These are phyloP conservation scores for Aureoboletus auriporus DNA, from an alignment of 768 basidiomycete species.

Conservation along the genomic window DNA sequence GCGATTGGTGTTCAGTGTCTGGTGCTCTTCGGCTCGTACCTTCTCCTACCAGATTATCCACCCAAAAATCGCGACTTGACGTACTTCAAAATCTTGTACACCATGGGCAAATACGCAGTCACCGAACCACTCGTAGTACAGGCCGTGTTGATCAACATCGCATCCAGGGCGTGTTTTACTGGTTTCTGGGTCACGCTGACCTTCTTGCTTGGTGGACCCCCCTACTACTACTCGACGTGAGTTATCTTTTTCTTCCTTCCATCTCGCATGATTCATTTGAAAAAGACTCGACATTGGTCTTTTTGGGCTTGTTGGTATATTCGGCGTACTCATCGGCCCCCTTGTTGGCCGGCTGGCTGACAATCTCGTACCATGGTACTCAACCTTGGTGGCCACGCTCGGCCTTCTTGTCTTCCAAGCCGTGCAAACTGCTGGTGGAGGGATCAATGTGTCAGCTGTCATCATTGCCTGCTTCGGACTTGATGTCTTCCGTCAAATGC, in stretches of 20 bases:
- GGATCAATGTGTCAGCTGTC: constrained; percentile 66
- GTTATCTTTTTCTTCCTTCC: constrained; percentile 7
- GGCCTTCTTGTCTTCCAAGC: constrained; percentile 48
- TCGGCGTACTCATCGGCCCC: constrained; percentile 68
- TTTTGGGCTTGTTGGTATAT: constrained; percentile 70
- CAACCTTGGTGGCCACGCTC: constrained; percentile 53
- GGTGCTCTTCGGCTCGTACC: constrained; percentile 56
- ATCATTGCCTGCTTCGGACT: constrained; percentile 65
- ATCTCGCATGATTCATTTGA: background rate
- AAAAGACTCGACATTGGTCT: constrained; percentile 49
- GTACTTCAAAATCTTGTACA: constrained; percentile 67
- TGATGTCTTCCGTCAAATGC: constrained; percentile 72
- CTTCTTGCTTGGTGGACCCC: constrained; percentile 75
- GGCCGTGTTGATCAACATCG: constrained; percentile 54
- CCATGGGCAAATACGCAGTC: constrained; percentile 71
- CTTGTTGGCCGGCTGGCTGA: constrained; percentile 68
- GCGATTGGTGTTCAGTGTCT: constrained; percentile 65
- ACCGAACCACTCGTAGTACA: constrained; percentile 82
- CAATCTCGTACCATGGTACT: constrained; percentile 72
- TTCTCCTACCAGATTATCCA: constrained; percentile 79
- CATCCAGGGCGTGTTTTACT: constrained; percentile 54
- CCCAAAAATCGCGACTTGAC: constrained; percentile 63
- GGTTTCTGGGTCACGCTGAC: constrained; percentile 75
- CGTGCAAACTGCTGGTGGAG: constrained; percentile 67
- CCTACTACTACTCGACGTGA: constrained; percentile 73